Conservation (phyloP, 495 filamentous ascomycete genomes). For the Xylaria telfairii region DNA sequence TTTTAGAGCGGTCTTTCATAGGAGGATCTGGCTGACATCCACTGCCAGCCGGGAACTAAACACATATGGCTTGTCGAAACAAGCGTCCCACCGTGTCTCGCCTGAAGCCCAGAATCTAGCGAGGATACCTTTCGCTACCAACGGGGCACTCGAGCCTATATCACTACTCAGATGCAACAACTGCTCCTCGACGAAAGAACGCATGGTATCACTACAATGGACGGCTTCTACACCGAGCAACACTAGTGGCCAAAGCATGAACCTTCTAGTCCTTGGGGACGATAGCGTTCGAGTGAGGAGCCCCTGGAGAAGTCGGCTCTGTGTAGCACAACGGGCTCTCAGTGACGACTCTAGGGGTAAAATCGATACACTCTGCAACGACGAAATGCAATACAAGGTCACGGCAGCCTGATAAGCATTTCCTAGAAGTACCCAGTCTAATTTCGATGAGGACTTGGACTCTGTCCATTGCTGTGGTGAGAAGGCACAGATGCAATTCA, state of each 20-base stretch:
- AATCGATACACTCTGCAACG: conserved; percentile 22
- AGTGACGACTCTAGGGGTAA: neutral
- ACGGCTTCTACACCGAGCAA: conserved; percentile 44
- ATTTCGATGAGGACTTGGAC: conserved; percentile 30
- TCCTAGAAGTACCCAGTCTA: conserved; percentile 40
- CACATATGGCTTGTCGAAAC: conserved; percentile 41
- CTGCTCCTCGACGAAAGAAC: neutral
- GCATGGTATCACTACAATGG: conserved; percentile 23
- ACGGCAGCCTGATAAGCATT: conserved; percentile 37
- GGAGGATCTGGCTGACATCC: conserved; percentile 19
- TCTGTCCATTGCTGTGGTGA: conserved; percentile 36
- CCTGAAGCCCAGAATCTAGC: conserved; percentile 42
- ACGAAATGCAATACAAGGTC: conserved; percentile 41
- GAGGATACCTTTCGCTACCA: conserved; percentile 33
- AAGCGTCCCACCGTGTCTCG: conserved; percentile 41
- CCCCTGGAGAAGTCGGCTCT: neutral
- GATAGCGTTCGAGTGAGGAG: conserved; percentile 24
- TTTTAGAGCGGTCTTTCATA: too few relatives aligned
- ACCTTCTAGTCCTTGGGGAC: conserved; percentile 30
- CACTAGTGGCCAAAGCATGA: conserved; percentile 43
- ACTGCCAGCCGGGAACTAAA: conserved; percentile 30
- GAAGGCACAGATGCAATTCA: neutral
- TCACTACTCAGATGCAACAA: neutral
- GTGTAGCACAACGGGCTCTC: neutral
- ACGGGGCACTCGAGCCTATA: neutral